Base-by-base conservation (phyloP, 2,329 filamentous ascomycete species). In the Geosmithia putterillii region DNA sequence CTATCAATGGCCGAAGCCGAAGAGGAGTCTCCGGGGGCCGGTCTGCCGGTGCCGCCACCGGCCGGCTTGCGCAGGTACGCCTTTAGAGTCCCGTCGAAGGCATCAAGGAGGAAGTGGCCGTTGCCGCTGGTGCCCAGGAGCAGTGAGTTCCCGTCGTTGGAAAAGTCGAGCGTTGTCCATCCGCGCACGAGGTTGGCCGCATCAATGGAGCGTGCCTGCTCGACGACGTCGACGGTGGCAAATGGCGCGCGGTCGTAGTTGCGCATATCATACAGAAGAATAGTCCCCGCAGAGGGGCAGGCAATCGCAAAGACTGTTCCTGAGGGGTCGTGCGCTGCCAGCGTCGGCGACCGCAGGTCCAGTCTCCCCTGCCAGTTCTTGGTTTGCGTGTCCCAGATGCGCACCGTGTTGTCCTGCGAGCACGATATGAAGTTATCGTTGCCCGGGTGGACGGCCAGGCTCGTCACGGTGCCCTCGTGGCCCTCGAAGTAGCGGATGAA, bases 401-500 rank as follows among this genome's bases (percentile, higher is more conserved):
- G 81, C 44, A 96, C 82, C 0, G 89, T 95, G 60, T 95, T 85
- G 60, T 98, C 92, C 50, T 83, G 79, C 42, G 84, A 84, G 61
- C 87, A 94, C 15, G 89, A 95, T 45, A 98, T 79, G 66, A 98
- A 96, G 51, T 83, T 83, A 61, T 98, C 92, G 53, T 76, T 79
- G 40, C 86, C 84, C 0, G 92, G 92, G 50, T 89, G 90, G 48
- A 96, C 74, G 2, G 83, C 71, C 22, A 98, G 73, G 47, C 75
- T 83, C 17, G 90, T 96, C 32, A 98, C 92, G 44, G 81, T 73
- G 46, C 76, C 82, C 37, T 85, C 83, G 61, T 98, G 92, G 41
- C 90, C 92, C 47, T 86, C 82, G 59, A 96, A 98, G 64, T 98
- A 98, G 48, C 92, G 84, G 48, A 96, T 85, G 61, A 94, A 98